Conservation (phyloP, 176 grass and related monocot genomes). For the Metroxylon sagu region DNA sequence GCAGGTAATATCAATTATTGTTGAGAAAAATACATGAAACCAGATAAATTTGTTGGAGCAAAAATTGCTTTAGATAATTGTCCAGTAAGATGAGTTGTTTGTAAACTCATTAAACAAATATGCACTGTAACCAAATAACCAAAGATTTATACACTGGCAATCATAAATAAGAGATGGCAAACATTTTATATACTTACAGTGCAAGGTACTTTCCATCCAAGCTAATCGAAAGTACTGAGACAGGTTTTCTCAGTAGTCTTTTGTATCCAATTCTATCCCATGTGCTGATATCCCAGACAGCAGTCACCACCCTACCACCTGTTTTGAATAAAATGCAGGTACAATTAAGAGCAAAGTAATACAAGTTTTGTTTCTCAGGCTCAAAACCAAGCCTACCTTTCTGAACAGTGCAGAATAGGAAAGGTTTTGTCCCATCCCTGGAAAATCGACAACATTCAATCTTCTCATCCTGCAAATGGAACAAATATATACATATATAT, state of each 20-base stretch:
- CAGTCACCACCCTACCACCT: constrained; percentile 57
- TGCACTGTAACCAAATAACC: too few relatives aligned
- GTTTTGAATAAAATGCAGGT: constrained; percentile 5
- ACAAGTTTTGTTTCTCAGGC: constrained; percentile 4
- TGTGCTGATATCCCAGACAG: constrained; percentile 87
- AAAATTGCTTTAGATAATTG: too few relatives aligned
- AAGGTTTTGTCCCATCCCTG: constrained; percentile 93
- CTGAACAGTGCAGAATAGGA: constrained; percentile 85
- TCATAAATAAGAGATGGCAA: too few relatives aligned
- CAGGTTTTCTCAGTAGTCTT: constrained; percentile 68
- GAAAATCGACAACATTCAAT: constrained; percentile 92
- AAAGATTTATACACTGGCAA: too few relatives aligned
- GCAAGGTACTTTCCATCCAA: constrained; percentile 91
- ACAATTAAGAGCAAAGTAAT: constrained; percentile 3
- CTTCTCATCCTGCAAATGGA: constrained; percentile 62
- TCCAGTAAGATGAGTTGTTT: too few relatives aligned
- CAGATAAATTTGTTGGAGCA: too few relatives aligned
- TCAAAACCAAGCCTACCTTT: constrained; percentile 52
- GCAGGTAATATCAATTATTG: too few relatives aligned
- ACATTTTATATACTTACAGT: constrained; percentile 56
- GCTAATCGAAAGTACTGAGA: constrained; percentile 84
- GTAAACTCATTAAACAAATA: too few relatives aligned
- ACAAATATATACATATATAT: too few relatives aligned
- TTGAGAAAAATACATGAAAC: too few relatives aligned
- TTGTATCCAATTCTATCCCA: constrained; percentile 92